Evolutionary conservation across 1,139 yeast species (phyloP).

Genomic region (Pichia norvegensis): DNA sequence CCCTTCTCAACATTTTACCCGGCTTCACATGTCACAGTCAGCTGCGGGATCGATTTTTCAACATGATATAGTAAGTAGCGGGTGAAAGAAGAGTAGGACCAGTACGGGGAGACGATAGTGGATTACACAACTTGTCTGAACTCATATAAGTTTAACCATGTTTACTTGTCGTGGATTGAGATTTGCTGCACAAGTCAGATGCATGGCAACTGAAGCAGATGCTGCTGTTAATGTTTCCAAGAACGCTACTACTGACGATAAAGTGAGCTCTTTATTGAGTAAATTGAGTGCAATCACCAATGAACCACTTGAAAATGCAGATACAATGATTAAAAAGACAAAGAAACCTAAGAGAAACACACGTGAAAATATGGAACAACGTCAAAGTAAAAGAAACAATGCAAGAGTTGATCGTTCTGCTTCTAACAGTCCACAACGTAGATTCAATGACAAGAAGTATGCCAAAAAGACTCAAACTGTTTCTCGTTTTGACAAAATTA

Average conservation of each 20-base stretch:
- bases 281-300: constrained; percentile 9
- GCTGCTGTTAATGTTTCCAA: not conserved
- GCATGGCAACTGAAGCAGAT: constrained; percentile 7
- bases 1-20: constrained; percentile 1
- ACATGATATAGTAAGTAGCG: too few species aligned
- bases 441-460: not conserved
- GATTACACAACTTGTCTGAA: too few species aligned
- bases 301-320: not conserved
- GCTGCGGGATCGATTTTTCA: not conserved
- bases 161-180: not conserved
- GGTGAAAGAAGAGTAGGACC: too few species aligned
- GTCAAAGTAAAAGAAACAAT: not conserved
- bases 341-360: not conserved
- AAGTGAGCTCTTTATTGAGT: constrained; percentile 5
- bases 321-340: not conserved
- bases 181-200: constrained; percentile 1
- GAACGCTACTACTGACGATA: not conserved
- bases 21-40: not conserved
- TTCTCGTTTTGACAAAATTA: constrained; percentile 15
- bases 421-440: not conserved
- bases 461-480: constrained; percentile 9
- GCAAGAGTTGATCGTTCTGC: constrained; percentile 1
- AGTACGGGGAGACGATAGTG: too few species aligned
- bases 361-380: not conserved
- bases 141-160: too few species aligned